Base-by-base conservation (phyloP, 1,139 yeast genomes). In the Geotrichum carabidarum region DNA sequence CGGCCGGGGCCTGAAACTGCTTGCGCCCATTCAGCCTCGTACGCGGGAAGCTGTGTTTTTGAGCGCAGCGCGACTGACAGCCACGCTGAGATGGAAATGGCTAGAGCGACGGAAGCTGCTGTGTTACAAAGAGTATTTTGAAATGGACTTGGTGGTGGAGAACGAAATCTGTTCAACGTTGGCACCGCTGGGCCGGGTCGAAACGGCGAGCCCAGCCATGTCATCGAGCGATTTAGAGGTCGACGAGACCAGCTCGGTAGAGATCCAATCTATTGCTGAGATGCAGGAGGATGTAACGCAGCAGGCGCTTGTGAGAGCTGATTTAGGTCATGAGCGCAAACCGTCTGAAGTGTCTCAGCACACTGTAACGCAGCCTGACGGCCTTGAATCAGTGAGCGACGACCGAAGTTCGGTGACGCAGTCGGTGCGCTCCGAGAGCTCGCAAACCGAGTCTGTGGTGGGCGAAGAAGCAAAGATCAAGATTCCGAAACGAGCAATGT, bases 31-130 rank as follows among this genome's bases (percentile, higher is more conserved):
- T 34, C 73, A 73, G 37, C 70, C 71, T 6, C 77, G 76, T 51
- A 79, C 86, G 0, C 71, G 78, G 46, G 84, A 80, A 15, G 65
- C 69, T 4, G 61, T 83, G 31, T 65, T 74, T 9, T 66, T 70
- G 30, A 73, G 79, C 3, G 75, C 78, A 4, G 77, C 77, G 41
- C 69, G 75, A 54, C 64, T 79, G 55, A 72, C 76, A 15, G 74
- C 79, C 17, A 75, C 78, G 58, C 64, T 82, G 50, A 82, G 80
- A 55, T 78, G 82, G 80, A 67, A 78, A 44, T 75, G 81, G 73
- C 75, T 76, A 58, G 84, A 82, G 56, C 67, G 75, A 18, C 73
- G 76, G 53, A 71, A 79, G 53, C 71, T 74, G 43, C 65, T 67
- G 36, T 71, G 75, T 38, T 78, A 78, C 63, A 61, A 68, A 18